A percentile compares a stretch with the other conserved stretches of the same genome.
phyloP scores from a whole-genome alignment of 192 early-diverging fungal species.

The Rhizoclosmatium sp. region DNA sequence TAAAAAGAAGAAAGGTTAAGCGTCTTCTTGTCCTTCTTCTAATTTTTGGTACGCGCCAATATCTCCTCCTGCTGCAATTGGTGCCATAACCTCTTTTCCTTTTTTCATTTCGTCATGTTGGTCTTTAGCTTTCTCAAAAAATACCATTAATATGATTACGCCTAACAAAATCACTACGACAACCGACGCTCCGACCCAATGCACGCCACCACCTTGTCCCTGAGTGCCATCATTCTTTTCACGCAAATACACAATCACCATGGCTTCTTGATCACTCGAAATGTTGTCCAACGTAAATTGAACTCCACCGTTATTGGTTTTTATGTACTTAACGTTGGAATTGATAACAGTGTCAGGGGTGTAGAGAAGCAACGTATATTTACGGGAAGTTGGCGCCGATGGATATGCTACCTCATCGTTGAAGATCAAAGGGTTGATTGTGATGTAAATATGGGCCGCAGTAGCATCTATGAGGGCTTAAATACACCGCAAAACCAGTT shows the following conservation, averaged over 20 bases:
- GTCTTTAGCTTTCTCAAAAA: constrained; percentile 14
- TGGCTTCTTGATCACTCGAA: constrained; percentile 8
- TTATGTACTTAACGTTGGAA: not conserved
- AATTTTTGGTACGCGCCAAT: too few species aligned
- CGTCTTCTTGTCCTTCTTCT: too few species aligned
- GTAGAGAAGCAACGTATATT: not conserved
- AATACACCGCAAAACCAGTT: too few species aligned
- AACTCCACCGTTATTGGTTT: not conserved
- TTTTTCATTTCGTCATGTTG: too few species aligned
- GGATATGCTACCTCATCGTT: not conserved
- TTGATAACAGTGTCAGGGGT: not conserved
- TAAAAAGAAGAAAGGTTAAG: too few species aligned
- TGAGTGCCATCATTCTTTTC: not conserved
- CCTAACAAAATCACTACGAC: constrained; percentile 24
- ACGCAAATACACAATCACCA: not conserved
- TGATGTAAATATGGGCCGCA: constrained; percentile 6
- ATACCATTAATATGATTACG: not conserved
- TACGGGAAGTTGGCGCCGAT: not conserved
- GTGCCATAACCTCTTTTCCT: too few species aligned
- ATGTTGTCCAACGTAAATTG: not conserved
- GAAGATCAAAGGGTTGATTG: not conserved
- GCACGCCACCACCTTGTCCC: not conserved
- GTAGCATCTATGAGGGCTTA: not conserved
- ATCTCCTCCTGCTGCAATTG: too few species aligned
- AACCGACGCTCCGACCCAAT: constrained; percentile 4